These are phyloP conservation scores for Neurospora sp. DNA, from an alignment of 495 filamentous ascomycete genomes.

Conservation along the genomic window DNA sequence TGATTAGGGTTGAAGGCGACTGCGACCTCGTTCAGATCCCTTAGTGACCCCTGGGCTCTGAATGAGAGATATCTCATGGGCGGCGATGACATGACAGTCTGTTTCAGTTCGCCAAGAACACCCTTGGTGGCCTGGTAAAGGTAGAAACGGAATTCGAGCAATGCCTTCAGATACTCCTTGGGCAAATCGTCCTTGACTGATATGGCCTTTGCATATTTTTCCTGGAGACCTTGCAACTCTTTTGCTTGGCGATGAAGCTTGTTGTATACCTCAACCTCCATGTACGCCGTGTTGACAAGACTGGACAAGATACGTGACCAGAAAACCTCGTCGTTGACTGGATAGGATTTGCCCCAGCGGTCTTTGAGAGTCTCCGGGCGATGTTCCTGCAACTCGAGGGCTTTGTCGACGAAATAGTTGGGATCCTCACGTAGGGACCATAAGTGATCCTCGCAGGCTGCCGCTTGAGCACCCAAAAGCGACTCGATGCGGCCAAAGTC, in stretches of 20 bases:
- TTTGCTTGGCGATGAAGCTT: constrained; percentile 9
- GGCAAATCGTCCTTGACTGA: constrained; percentile 8
- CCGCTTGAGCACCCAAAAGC: constrained; percentile 27
- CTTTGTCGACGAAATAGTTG: constrained; percentile 32
- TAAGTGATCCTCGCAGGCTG: constrained; percentile 38
- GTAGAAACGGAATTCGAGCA: constrained; percentile 7
- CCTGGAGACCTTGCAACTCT: constrained; percentile 1
- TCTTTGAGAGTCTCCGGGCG: constrained; percentile 27
- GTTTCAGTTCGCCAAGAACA: constrained; percentile 10
- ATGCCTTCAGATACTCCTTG: not conserved
- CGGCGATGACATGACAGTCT: constrained; percentile 20
- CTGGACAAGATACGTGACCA: constrained; percentile 9
- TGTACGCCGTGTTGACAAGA: constrained; percentile 3
- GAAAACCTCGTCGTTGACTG: not conserved
- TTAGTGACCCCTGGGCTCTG: not conserved
- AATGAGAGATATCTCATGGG: constrained; percentile 25
- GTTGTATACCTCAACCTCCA: constrained; percentile 5
- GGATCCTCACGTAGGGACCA: constrained; percentile 48
- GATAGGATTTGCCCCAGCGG: constrained; percentile 17
- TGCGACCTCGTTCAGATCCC: not conserved
- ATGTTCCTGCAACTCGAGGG: constrained; percentile 33
- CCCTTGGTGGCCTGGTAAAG: constrained; percentile 32
- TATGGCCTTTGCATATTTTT: not conserved
- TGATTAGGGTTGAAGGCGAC: not conserved
- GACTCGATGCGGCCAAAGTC: constrained; percentile 31